Conservation (phyloP, 345 rosid species). For the Erysimum cheiranthoides region DNA sequence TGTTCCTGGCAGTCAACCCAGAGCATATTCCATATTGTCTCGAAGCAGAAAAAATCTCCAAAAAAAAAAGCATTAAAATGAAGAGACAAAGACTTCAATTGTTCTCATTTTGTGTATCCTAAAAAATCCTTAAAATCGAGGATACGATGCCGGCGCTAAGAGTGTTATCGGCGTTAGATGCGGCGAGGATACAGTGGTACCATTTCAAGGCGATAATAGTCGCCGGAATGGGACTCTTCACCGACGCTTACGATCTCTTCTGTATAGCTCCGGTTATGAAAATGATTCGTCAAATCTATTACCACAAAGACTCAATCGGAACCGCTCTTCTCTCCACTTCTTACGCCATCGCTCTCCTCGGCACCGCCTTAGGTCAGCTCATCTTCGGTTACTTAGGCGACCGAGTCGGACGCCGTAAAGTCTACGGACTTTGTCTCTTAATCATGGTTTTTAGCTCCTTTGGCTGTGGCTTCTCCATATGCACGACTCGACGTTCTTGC, state of each 20-base stretch:
- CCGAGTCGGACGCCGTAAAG: conserved; percentile 59
- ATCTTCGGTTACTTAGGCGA: conserved; percentile 73
- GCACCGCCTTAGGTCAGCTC: conserved; percentile 66
- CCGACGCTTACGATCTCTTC: conserved; percentile 59
- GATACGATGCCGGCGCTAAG: conserved; percentile 31
- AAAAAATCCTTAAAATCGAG: not conserved
- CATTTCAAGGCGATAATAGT: conserved; percentile 57
- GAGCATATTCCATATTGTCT: conserved; percentile 42
- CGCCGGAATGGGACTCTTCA: conserved; percentile 60
- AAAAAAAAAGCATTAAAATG: conserved; percentile 21
- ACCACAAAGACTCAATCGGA: conserved; percentile 29
- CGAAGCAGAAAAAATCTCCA: not conserved
- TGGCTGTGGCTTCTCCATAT: conserved; percentile 70
- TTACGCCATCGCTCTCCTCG: conserved; percentile 57
- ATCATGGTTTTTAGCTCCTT: conserved; percentile 66
- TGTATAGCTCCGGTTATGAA: conserved; percentile 52
- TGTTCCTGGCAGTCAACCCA: conserved; percentile 35
- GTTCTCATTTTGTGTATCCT: conserved; percentile 18
- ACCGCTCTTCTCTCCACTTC: conserved; percentile 46
- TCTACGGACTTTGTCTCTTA: conserved; percentile 63
- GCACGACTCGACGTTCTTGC: conserved; percentile 54
- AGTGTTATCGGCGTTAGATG: conserved; percentile 49
- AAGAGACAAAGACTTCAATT: conserved; percentile 30
- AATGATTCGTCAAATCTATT: conserved; percentile 54
- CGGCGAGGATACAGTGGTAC: conserved; percentile 53